These are phyloP conservation scores for Aspergillus sparsus DNA, from an alignment of 495 filamentous ascomycete genomes.

Conservation along the genomic window DNA sequence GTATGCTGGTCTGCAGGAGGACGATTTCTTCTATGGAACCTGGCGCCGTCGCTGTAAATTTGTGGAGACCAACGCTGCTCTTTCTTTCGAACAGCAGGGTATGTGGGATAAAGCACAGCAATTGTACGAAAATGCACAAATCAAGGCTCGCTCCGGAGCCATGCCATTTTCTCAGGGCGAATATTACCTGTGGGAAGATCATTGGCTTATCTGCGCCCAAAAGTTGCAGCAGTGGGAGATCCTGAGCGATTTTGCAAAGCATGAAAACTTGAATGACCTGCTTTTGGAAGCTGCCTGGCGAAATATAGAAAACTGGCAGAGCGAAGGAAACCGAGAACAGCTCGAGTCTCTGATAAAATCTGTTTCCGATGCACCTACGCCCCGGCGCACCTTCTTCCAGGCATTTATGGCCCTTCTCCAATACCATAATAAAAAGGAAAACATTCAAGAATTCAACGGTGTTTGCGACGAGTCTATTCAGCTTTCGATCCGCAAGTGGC, in stretches of 20 bases:
- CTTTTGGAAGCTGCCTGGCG: constrained; percentile 93
- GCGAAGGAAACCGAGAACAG: constrained; percentile 78
- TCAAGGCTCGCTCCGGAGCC: constrained; percentile 90
- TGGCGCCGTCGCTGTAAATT: constrained; percentile 96
- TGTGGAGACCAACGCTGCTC: constrained; percentile 90
- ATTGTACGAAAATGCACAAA: constrained; percentile 93
- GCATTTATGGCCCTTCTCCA: constrained; percentile 96
- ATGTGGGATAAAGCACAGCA: constrained; percentile 99
- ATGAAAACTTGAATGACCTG: constrained; percentile 98
- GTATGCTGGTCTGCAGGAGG: constrained; percentile 85
- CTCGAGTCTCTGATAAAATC: constrained; percentile 90
- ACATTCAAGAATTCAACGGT: constrained; percentile 74
- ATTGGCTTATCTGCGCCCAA: constrained; percentile 96
- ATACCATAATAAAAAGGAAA: constrained; percentile 84
- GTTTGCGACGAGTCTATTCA: constrained; percentile 96
- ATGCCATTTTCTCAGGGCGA: constrained; percentile 94
- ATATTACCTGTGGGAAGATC: constrained; percentile 99
- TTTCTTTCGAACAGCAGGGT: constrained; percentile 97
- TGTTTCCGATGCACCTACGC: constrained; percentile 94
- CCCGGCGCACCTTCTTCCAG: constrained; percentile 91
- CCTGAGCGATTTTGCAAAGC: constrained; percentile 94
- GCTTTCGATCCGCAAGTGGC: constrained; percentile 95
- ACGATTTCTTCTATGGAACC: constrained; percentile 96
- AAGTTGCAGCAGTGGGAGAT: constrained; percentile 99
- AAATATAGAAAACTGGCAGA: constrained; percentile 88